These are phyloP conservation scores for slime mould (Dictyostelium discoideum) DNA, from an alignment of 78 protist species.

Conservation along the genomic window DNA sequence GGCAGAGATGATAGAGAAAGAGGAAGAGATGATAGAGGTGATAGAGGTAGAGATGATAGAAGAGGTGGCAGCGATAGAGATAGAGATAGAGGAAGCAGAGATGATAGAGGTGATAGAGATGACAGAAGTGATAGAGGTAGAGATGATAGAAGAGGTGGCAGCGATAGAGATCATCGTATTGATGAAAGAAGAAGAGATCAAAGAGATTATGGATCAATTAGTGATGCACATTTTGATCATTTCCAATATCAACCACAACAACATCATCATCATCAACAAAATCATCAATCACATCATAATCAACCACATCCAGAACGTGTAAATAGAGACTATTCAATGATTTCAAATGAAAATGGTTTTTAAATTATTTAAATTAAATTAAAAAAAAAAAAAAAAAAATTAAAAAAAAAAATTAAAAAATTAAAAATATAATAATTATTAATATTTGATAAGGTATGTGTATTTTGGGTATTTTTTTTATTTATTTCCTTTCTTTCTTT, in stretches of 20 bases:
- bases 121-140: constrained; percentile 24
- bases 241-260: constrained; percentile 12
- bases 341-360: constrained; percentile 6
- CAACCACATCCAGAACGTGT: constrained; percentile 14
- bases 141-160: constrained; percentile 6
- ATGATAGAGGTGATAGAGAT: constrained; percentile 17
- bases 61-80: neutral
- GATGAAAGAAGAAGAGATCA: neutral
- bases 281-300: neutral
- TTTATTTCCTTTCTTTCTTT: neutral
- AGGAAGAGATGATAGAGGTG: constrained; percentile 20
- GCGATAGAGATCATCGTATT: constrained; percentile 33
- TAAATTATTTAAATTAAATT: neutral
- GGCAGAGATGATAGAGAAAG: constrained; percentile 18
- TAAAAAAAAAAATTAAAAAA: neutral
- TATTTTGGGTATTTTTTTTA: neutral
- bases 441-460: neutral
- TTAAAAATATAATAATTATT: no score
- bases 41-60: neutral
- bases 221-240: neutral
- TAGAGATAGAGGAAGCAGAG: constrained; percentile 11
- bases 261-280: neutral
- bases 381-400: neutral
- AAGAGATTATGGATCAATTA: neutral
- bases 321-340: constrained; percentile 27